Conservation (phyloP, 2,329 filamentous ascomycete genomes). For the Pseudogymnoascus sp. region DNA sequence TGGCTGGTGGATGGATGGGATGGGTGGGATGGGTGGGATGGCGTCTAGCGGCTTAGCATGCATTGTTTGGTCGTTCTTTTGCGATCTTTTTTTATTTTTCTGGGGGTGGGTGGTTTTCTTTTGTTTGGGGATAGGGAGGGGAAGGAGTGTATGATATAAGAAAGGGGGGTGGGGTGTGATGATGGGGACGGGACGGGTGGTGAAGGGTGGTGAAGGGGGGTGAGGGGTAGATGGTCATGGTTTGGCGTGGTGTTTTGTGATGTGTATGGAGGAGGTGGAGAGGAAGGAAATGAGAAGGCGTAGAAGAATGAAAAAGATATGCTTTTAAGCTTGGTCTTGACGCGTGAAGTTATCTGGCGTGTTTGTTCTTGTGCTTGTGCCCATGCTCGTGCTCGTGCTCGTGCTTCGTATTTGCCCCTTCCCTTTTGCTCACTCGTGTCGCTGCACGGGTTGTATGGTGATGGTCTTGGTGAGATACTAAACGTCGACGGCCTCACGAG, state of each 20-base stretch:
- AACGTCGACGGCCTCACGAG: too few species aligned
- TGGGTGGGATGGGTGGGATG: not conserved
- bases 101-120: not conserved
- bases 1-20: not conserved
- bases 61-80: not conserved
- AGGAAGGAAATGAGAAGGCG: not conserved
- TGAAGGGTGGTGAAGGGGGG: too few species aligned
- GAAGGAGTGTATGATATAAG: not conserved
- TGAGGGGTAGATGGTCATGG: not conserved
- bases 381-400: too few species aligned
- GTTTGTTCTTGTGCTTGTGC: too few species aligned
- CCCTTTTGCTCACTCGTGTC: too few species aligned
- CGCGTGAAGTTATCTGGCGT: too few species aligned
- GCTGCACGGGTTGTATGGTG: too few species aligned
- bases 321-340: not conserved
- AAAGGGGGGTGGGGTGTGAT: not conserved
- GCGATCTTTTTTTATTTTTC: not conserved
- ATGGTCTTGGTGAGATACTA: too few species aligned
- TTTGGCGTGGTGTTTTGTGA: not conserved
- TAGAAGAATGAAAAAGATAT: not conserved
- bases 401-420: too few species aligned
- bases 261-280: not conserved
- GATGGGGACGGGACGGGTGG: not conserved
- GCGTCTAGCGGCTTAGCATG: not conserved
- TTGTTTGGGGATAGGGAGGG: not conserved